Evolutionary conservation across 129 eudicot genomes (phyloP).

Genomic region (Tagetes patula): DNA sequence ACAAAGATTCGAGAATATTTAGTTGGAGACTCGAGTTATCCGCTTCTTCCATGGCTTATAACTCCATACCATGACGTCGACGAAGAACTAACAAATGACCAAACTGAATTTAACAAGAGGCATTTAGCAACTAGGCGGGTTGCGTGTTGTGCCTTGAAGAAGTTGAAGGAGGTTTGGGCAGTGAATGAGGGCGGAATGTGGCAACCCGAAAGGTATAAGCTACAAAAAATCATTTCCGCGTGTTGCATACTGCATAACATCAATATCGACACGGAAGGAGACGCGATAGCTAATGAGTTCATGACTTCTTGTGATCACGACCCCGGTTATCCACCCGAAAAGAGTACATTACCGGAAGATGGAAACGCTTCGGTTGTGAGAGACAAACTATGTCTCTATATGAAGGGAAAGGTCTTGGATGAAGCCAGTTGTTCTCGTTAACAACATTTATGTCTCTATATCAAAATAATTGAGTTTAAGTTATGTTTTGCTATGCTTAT

Average conservation of each 20-base stretch:
- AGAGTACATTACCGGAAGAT: slow-evolving; percentile 37
- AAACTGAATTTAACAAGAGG: slow-evolving; percentile 44
- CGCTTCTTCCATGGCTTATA: slow-evolving; percentile 61
- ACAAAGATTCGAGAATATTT: slow-evolving; percentile 52
- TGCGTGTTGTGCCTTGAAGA: slow-evolving; percentile 52
- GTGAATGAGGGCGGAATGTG: slow-evolving; percentile 60
- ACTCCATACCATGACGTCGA: slow-evolving; percentile 57
- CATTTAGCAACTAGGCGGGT: slow-evolving; percentile 48
- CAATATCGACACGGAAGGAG: slow-evolving; percentile 54
- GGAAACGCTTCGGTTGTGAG: slow-evolving; percentile 34
- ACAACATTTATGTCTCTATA: background rate
- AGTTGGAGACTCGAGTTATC: slow-evolving; percentile 58
- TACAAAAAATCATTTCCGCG: slow-evolving; percentile 51
- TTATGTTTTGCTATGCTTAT: slow-evolving; percentile 10
- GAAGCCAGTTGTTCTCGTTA: background rate
- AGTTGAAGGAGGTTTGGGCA: slow-evolving; percentile 63
- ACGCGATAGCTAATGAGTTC: slow-evolving; percentile 28
- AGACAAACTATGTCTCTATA: slow-evolving; percentile 49
- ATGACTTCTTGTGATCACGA: slow-evolving; percentile 40
- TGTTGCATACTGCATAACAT: slow-evolving; percentile 73
- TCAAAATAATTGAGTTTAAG: background rate
- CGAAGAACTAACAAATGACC: slow-evolving; percentile 24
- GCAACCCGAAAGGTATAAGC: slow-evolving; percentile 59
- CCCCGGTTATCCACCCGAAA: slow-evolving; percentile 45
- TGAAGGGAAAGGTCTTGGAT: slow-evolving; percentile 32